phyloP scores from a whole-genome alignment of 2,329 filamentous ascomycete species.

The Amauroascus verrucosus region DNA sequence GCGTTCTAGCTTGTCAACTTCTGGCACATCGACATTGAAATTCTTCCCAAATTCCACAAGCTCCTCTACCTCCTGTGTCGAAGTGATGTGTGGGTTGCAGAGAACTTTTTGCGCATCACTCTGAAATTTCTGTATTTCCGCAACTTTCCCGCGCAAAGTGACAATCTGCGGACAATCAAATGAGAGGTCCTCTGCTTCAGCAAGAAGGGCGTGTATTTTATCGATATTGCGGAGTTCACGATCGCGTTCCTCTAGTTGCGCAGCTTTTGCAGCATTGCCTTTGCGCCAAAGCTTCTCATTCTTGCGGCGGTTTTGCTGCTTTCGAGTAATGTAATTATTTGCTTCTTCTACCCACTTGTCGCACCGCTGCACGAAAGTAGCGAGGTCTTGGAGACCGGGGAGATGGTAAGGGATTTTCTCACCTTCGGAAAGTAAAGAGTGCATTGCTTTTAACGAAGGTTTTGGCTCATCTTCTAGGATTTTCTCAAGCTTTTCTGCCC shows the following conservation, averaged over 20 bases:
- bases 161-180: conserved; percentile 90
- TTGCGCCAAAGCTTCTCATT: conserved; percentile 80
- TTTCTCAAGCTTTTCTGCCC: conserved; percentile 82
- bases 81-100: conserved; percentile 52
- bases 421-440: conserved; percentile 77
- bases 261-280: conserved; percentile 56
- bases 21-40: conserved; percentile 85
- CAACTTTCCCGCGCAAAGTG: conserved; percentile 72
- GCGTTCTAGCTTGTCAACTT: conserved; percentile 70
- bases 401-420: conserved; percentile 92
- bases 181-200: conserved; percentile 72
- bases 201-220: conserved; percentile 75
- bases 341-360: conserved; percentile 98
- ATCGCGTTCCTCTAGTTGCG: conserved; percentile 73
- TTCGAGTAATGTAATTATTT: conserved; percentile 88
- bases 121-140: conserved; percentile 77
- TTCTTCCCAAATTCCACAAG: conserved; percentile 78
- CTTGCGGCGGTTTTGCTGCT: conserved; percentile 94
- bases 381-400: conserved; percentile 68
- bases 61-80: conserved; percentile 70
- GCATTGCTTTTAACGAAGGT: conserved; percentile 76
- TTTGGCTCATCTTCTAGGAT: conserved; percentile 72
- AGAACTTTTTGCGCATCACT: conserved; percentile 61
- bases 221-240: conserved; percentile 78
- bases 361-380: conserved; percentile 86